Evolutionary conservation across 768 basidiomycete genomes (phyloP), one percentile per base, ranked within the genome.

Genomic region (Harrya chromipes): DNA sequence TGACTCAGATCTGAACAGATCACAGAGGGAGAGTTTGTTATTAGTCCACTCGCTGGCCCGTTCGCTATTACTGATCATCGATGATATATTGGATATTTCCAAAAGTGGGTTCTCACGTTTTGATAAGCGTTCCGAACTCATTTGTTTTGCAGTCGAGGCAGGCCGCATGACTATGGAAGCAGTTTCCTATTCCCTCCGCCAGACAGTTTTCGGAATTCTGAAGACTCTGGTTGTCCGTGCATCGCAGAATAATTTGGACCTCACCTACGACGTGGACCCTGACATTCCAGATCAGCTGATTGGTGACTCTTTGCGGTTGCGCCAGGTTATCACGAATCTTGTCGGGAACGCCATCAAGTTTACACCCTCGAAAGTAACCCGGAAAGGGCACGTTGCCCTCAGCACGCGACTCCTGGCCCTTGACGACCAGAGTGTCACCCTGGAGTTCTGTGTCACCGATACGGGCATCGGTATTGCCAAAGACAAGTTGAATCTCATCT

Each of bases 151-250:
- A 97, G 94, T 98, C 62, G 97, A 99, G 71, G 97, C 95, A 35
- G 97, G 97, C 39, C 88, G 95, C 12, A 99, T 99, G 97, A 98
- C 94, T 2, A 97, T 99, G 89, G 97, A 99, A 71, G 87, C 91
- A 24, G 95, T 97, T n/a, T 87, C 94, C 2, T 99, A 95, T 72
- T 97, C 94, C 10, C 79, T 97, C 24, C 88, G 97, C n/a, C 87
- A 93, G 58, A 95, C 92, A 4, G 92, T 97, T 36, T 98, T 97
- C 62, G 92, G 93, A 24, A 97, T 98, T 53, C 81, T 98, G 63
- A 99, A 99, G 74, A 98, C 95, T 0, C 81, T 99, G 49, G 94
- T 97, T 60, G 94, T 97, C 43, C 94, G 94, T 40, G 97, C 95
- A 2, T 90, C 94, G 0, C 94, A 98, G 69, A 94, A 94, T 70